Evolutionary conservation across 495 filamentous ascomycete species (phyloP).

Genomic region (Lophiotrema nucula): DNA sequence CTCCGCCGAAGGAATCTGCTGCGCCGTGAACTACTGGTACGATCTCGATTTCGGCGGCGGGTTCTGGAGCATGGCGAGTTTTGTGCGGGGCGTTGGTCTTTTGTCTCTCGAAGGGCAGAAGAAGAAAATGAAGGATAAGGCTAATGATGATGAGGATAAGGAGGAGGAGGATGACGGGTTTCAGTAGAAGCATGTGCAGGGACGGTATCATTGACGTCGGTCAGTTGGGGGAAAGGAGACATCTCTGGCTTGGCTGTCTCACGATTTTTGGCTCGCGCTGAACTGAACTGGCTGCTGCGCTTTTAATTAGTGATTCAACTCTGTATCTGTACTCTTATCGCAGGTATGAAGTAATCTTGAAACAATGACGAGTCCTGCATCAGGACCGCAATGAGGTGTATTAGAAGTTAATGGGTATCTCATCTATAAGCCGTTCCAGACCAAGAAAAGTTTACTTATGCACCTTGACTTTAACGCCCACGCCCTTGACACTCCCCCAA

Average conservation of each 20-base stretch:
- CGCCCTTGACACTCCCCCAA: constrained; percentile 75
- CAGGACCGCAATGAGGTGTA: too few species aligned
- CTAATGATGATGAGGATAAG: not conserved
- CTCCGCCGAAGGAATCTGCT: constrained; percentile 62
- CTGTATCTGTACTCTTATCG: too few species aligned
- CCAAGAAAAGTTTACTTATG: not conserved
- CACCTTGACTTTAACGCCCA: constrained; percentile 47
- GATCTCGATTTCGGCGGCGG: constrained; percentile 40
- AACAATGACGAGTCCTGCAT: too few species aligned
- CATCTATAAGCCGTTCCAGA: not conserved
- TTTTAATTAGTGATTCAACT: too few species aligned
- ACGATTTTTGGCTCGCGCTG: too few species aligned
- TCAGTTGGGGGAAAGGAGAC: too few species aligned
- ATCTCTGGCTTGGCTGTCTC: too few species aligned
- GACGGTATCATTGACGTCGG: not conserved
- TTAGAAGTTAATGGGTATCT: constrained; percentile 16
- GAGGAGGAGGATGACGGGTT: not conserved
- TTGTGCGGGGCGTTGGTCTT: constrained; percentile 22
- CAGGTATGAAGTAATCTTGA: too few species aligned
- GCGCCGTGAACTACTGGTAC: constrained; percentile 79
- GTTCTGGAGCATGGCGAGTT: constrained; percentile 32
- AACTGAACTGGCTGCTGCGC: too few species aligned
- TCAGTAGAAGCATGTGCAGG: not conserved
- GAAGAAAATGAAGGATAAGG: not conserved
- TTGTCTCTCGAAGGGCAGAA: too few species aligned